phyloP scores from a whole-genome alignment of 2,329 filamentous ascomycete genomes.

The Colletotrichum liaoningense region DNA sequence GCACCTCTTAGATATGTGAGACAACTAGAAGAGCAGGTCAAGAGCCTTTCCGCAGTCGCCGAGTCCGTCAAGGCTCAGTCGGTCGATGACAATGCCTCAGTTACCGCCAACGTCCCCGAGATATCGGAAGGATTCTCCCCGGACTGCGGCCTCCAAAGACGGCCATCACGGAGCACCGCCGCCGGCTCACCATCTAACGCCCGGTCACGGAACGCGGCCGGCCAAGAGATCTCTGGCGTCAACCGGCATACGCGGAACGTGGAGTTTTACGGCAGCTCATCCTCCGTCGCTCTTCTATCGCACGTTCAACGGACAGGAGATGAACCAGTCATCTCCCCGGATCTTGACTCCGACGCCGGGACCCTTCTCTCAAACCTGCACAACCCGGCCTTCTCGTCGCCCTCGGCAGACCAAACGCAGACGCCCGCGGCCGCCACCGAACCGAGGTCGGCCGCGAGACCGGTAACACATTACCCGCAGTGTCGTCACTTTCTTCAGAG shows the following conservation, averaged over 20 bases:
- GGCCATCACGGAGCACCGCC: conserved; percentile 19
- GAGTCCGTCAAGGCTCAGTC: conserved; percentile 17
- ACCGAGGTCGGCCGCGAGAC: neutral
- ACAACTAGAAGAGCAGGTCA: conserved; percentile 40
- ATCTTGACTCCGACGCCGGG: conserved; percentile 40
- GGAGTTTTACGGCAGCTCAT: conserved; percentile 61
- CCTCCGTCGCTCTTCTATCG: conserved; percentile 57
- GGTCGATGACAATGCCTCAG: conserved; percentile 9
- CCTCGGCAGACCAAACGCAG: conserved; percentile 12
- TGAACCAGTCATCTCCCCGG: conserved; percentile 33
- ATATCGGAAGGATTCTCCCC: conserved; percentile 10
- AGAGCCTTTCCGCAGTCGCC: conserved; percentile 33
- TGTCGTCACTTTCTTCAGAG: conserved; percentile 57
- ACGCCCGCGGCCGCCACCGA: conserved; percentile 1
- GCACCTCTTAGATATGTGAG: conserved; percentile 38
- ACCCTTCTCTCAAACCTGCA: conserved; percentile 57
- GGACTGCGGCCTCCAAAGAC: conserved; percentile 5
- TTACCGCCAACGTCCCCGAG: conserved; percentile 34
- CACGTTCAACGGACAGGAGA: conserved; percentile 48
- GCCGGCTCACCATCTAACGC: conserved; percentile 37
- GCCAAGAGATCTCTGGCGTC: conserved; percentile 54
- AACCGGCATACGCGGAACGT: conserved; percentile 57
- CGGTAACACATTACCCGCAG: conserved; percentile 51
- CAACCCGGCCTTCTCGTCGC: conserved; percentile 55
- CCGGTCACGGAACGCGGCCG: conserved; percentile 42